phyloP scores from a whole-genome alignment of 2,329 filamentous ascomycete species.

The Botrytis squamosa region DNA sequence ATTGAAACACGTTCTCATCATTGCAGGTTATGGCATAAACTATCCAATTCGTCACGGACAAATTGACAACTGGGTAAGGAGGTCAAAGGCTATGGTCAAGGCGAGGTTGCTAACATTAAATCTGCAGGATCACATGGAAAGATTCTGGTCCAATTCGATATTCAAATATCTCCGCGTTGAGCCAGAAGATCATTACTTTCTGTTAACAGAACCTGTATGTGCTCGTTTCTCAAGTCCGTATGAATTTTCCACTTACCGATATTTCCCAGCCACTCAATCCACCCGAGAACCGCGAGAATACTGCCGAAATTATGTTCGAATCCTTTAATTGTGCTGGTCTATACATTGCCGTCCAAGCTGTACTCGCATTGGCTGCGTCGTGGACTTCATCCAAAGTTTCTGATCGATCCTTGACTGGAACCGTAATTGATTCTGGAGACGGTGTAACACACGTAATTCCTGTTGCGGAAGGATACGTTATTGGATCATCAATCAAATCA shows the following conservation, averaged over 20 bases:
- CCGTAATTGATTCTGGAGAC: constrained; percentile 97
- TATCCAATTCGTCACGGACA: constrained; percentile 98
- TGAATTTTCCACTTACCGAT: constrained; percentile 10
- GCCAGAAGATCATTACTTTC: constrained; percentile 97
- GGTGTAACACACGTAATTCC: constrained; percentile 99
- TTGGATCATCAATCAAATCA: constrained; percentile 98
- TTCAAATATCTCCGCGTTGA: constrained; percentile 99
- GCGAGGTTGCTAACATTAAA: constrained; percentile 25
- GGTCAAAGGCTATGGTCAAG: not conserved
- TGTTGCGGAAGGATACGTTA: constrained; percentile 97
- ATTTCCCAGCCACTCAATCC: constrained; percentile 80
- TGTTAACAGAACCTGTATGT: constrained; percentile 91
- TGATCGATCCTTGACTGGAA: constrained; percentile 92
- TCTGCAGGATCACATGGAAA: constrained; percentile 91
- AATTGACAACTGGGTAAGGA: constrained; percentile 92
- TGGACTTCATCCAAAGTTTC: constrained; percentile 99
- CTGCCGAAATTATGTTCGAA: constrained; percentile 99
- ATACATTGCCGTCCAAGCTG: constrained; percentile 97
- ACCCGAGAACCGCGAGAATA: constrained; percentile 97
- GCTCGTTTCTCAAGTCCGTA: constrained; percentile 5
- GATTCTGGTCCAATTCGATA: constrained; percentile 99
- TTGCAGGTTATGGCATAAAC: constrained; percentile 83
- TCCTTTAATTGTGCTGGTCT: constrained; percentile 99
- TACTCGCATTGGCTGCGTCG: constrained; percentile 91
- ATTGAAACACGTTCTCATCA: constrained; percentile 28